Evolutionary conservation across 202 grass and related monocot species (phyloP).

Genomic region (Panicum hallii): DNA sequence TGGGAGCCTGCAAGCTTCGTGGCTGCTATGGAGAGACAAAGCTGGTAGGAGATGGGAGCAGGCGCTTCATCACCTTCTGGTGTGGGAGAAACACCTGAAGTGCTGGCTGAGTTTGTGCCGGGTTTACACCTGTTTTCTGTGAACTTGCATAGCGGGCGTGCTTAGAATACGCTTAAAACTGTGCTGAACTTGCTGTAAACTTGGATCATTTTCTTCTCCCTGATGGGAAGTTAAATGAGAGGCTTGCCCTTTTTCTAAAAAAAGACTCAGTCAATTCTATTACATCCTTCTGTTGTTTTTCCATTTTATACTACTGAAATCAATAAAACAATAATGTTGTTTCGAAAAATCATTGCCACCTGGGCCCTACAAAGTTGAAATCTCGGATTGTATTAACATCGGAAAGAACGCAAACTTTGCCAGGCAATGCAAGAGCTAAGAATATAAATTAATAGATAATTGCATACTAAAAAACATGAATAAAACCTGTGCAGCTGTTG

Average conservation of each 20-base stretch:
- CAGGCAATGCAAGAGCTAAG: conserved; percentile 9
- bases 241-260: background rate
- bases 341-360: conserved; percentile 34
- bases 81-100: no score
- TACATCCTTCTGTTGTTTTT: conserved; percentile 7
- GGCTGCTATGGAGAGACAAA: no score
- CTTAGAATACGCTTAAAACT: no score
- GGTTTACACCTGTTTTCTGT: no score
- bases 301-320: conserved; percentile 19
- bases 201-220: no score
- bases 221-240: no score
- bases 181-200: no score
- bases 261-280: background rate
- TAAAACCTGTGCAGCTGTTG: conserved; percentile 91
- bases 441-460: conserved; percentile 27
- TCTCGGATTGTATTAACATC: conserved; percentile 23
- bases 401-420: conserved; percentile 25
- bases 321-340: conserved; percentile 35
- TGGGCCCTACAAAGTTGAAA: conserved; percentile 41
- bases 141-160: no score
- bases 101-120: no score
- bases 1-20: no score
- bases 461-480: conserved; percentile 29
- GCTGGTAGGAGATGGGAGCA: no score
- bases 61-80: no score